Conservation (phyloP, 805 yeast species). For the Zygotorulaspora sp. region DNA sequence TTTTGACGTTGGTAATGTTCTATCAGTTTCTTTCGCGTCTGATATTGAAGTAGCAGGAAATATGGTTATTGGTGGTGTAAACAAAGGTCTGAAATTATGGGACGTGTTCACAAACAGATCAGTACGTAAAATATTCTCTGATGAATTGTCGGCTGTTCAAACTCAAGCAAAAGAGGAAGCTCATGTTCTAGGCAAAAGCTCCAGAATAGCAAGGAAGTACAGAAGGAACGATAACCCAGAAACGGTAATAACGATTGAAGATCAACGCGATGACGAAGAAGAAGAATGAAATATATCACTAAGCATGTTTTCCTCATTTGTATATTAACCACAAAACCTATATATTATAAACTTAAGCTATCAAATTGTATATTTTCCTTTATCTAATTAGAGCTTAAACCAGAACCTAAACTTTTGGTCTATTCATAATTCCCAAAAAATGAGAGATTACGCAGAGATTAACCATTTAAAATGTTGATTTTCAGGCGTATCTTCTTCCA, state of each 20-base stretch:
- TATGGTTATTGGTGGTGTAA: constrained; percentile 81
- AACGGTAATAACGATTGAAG: constrained; percentile 57
- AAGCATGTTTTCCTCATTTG: constrained; percentile 12
- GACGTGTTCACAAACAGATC: constrained; percentile 80
- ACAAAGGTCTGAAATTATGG: constrained; percentile 84
- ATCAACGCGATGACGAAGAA: constrained; percentile 58
- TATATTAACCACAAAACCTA: constrained; percentile 1
- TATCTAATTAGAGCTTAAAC: too few species aligned
- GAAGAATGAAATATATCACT: constrained; percentile 32
- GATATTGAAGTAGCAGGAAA: constrained; percentile 84
- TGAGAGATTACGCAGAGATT: constrained; percentile 8
- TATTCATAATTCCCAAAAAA: too few species aligned
- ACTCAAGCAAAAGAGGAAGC: constrained; percentile 55
- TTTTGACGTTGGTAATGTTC: constrained; percentile 90
- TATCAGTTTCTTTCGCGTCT: constrained; percentile 76
- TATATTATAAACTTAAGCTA: neutral
- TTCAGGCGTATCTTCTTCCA: constrained; percentile 24
- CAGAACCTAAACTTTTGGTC: neutral
- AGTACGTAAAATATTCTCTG: constrained; percentile 64
- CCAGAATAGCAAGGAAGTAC: constrained; percentile 75
- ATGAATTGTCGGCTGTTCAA: constrained; percentile 53
- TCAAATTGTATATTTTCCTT: neutral
- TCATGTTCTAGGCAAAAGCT: constrained; percentile 49
- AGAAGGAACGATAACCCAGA: constrained; percentile 45
- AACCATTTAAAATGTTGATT: constrained; percentile 20